phyloP scores from a whole-genome alignment of 495 filamentous ascomycete species.

The Aspergillus bertholletiae region DNA sequence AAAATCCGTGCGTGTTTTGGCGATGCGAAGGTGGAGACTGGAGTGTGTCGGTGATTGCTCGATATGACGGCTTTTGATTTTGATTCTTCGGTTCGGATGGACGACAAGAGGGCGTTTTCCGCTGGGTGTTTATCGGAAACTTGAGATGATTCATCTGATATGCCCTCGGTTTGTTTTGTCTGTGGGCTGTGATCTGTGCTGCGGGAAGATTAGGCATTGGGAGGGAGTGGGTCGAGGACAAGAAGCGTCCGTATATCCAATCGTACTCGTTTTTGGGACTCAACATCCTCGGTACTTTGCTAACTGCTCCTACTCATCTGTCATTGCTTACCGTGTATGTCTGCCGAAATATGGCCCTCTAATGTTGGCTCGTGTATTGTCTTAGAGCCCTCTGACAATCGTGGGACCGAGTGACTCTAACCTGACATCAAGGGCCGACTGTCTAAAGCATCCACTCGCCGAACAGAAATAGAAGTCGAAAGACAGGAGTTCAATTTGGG shows the following conservation, averaged over 20 bases:
- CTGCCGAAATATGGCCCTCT: neutral
- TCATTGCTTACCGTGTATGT: neutral
- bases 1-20: neutral
- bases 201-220: neutral
- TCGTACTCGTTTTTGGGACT: neutral
- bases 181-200: neutral
- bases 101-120: neutral
- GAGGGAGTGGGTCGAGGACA: neutral
- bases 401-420: too few species aligned
- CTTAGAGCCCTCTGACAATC: too few species aligned
- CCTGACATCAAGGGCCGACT: too few species aligned
- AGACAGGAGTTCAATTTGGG: too few species aligned
- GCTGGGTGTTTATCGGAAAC: neutral
- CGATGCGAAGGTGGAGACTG: neutral
- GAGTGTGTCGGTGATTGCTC: too few species aligned
- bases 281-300: neutral
- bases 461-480: too few species aligned
- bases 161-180: neutral
- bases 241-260: neutral
- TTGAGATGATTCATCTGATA: neutral
- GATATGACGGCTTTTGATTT: neutral
- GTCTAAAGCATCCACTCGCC: too few species aligned
- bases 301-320: neutral
- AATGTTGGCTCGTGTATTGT: too few species aligned
- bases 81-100: neutral